Percentiles rank a stretch among this genome's conserved stretches.
phyloP scores from a whole-genome alignment of 805 yeast species.

The Candida montana region DNA sequence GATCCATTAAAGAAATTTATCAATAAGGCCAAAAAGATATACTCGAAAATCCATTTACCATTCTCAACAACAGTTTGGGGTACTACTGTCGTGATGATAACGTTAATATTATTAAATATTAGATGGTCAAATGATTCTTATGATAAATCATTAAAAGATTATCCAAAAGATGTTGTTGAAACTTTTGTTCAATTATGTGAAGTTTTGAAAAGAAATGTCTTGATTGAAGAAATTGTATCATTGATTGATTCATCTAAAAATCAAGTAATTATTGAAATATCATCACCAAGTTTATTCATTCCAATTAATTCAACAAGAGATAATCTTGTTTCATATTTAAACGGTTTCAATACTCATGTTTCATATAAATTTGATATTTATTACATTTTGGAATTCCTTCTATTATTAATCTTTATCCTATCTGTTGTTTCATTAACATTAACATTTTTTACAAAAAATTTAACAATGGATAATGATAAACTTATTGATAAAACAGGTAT shows the following conservation, averaged over 20 bases:
- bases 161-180: not conserved
- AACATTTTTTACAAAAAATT: constrained; percentile 29
- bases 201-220: constrained; percentile 16
- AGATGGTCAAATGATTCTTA: constrained; percentile 30
- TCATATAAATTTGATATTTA: constrained; percentile 43
- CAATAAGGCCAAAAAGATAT: constrained; percentile 1
- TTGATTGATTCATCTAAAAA: not conserved
- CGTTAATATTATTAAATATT: constrained; percentile 27
- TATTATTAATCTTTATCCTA: constrained; percentile 45
- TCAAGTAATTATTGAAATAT: not conserved
- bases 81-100: constrained; percentile 23
- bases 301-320: not conserved
- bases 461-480: constrained; percentile 18
- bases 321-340: not conserved
- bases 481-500: constrained; percentile 11
- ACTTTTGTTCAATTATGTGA: constrained; percentile 7
- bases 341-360: constrained; percentile 20
- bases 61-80: constrained; percentile 28
- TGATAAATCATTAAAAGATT: not conserved
- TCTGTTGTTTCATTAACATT: constrained; percentile 44
- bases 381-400: constrained; percentile 51
- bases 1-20: not conserved
- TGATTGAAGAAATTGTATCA: constrained; percentile 17
- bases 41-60: constrained; percentile 33
- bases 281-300: not conserved